Conservation (phyloP, 768 basidiomycete genomes). For the Leccinum sublutescens region DNA sequence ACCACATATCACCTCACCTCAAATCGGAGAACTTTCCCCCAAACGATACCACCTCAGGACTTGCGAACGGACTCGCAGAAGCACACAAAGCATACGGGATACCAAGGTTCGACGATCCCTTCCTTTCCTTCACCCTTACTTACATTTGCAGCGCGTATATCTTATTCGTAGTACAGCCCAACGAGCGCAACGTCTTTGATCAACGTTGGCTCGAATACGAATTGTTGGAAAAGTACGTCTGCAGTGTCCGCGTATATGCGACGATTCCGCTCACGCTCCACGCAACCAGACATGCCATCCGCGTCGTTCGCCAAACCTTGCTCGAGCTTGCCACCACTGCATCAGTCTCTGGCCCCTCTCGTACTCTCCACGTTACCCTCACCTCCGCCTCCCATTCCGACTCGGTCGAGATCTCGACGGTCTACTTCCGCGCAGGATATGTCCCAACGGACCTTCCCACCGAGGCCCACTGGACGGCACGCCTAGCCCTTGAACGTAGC, state of each 20-base stretch:
- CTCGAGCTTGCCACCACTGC: conserved; percentile 62
- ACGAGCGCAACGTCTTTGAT: conserved; percentile 94
- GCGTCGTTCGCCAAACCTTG: conserved; percentile 73
- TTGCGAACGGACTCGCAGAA: conserved; percentile 74
- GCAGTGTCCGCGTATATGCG: not conserved
- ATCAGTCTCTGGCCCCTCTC: conserved; percentile 45
- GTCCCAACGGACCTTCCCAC: conserved; percentile 77
- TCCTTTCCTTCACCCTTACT: not conserved
- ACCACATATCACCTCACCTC: conserved; percentile 52
- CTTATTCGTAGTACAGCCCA: conserved; percentile 85
- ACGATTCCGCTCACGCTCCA: not conserved
- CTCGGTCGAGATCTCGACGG: conserved; percentile 70
- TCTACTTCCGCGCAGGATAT: conserved; percentile 93
- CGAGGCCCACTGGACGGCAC: conserved; percentile 61
- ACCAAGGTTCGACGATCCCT: conserved; percentile 39
- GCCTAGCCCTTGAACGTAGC: conserved; percentile 77
- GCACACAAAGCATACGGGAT: conserved; percentile 76
- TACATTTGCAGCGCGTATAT: conserved; percentile 46
- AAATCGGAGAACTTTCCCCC: conserved; percentile 58
- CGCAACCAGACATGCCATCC: conserved; percentile 63
- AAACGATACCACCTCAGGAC: conserved; percentile 67
- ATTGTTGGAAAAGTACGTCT: conserved; percentile 67
- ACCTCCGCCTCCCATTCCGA: conserved; percentile 4
- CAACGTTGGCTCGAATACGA: conserved; percentile 89
- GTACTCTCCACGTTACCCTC: conserved; percentile 39